phyloP scores from a whole-genome alignment of 768 basidiomycete genomes.

The Collybia mongolica region DNA sequence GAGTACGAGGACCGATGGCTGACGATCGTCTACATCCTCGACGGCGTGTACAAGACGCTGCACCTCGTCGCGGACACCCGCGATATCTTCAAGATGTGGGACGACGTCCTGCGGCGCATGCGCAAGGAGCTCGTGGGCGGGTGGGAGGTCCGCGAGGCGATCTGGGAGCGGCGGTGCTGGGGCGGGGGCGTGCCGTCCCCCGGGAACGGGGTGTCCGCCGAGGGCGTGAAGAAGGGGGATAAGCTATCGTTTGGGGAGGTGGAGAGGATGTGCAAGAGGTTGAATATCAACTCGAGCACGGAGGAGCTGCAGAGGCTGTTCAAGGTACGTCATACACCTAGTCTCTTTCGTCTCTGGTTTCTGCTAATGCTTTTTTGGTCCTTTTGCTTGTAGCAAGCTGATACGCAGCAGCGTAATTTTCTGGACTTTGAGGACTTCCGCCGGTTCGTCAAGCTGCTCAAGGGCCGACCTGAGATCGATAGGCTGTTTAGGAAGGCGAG shows the following conservation, averaged over 20 bases:
- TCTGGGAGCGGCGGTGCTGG: constrained; percentile 87
- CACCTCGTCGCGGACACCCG: constrained; percentile 75
- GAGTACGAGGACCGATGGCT: constrained; percentile 76
- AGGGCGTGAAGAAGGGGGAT: constrained; percentile 61
- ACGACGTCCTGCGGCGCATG: constrained; percentile 60
- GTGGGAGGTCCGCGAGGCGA: constrained; percentile 57
- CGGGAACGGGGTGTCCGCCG: constrained; percentile 27
- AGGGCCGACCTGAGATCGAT: constrained; percentile 82
- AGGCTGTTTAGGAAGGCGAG: constrained; percentile 47
- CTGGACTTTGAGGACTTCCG: constrained; percentile 83
- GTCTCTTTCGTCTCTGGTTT: not conserved
- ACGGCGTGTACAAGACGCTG: constrained; percentile 79
- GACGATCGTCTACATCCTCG: constrained; percentile 79
- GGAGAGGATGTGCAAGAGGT: constrained; percentile 63
- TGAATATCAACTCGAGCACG: constrained; percentile 61
- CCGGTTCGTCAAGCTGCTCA: constrained; percentile 78
- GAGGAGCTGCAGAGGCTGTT: constrained; percentile 59
- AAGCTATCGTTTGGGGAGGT: constrained; percentile 70
- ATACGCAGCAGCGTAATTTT: constrained; percentile 49
- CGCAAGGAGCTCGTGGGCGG: constrained; percentile 69
- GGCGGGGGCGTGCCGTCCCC: too few species aligned
- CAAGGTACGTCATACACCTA: constrained; percentile 45
- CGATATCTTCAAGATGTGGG: constrained; percentile 47
- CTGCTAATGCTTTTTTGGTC: not conserved
- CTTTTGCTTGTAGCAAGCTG: constrained; percentile 51